Evolutionary conservation across 805 yeast genomes (phyloP).

Genomic region (Wickerhamomyces xylosicus): DNA sequence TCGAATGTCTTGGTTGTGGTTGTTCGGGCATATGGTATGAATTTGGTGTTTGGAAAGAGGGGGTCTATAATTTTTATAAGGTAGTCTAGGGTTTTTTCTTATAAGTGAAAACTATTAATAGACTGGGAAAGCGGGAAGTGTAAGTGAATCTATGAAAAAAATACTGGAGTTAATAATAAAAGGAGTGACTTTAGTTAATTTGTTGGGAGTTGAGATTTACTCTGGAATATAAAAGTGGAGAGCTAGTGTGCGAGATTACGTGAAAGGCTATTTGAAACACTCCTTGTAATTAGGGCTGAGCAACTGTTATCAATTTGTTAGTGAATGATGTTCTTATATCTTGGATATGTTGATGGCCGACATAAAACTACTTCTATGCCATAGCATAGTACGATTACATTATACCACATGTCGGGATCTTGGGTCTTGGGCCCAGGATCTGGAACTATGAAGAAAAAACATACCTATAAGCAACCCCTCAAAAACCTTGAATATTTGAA

Average conservation of each 20-base stretch:
- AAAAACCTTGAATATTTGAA: not conserved
- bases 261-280: too few species aligned
- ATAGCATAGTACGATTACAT: too few species aligned
- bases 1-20: slow-evolving; percentile 13
- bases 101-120: not conserved
- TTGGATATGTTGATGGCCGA: too few species aligned
- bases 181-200: slow-evolving; percentile 1
- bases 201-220: slow-evolving; percentile 6
- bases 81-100: not conserved
- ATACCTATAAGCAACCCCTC: not conserved
- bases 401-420: too few species aligned
- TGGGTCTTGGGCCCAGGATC: not conserved
- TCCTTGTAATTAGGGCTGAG: too few species aligned
- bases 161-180: not conserved
- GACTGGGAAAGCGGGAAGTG: too few species aligned
- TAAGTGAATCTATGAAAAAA: not conserved
- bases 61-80: too few species aligned
- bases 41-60: not conserved
- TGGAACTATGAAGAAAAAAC: not conserved
- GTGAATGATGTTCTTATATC: too few species aligned
- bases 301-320: too few species aligned
- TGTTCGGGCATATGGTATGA: slow-evolving; percentile 1
- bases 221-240: too few species aligned
- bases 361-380: too few species aligned
- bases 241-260: too few species aligned